Evolutionary conservation across 2,329 filamentous ascomycete genomes (phyloP).

Genomic region (Colletotrichum acutatum): DNA sequence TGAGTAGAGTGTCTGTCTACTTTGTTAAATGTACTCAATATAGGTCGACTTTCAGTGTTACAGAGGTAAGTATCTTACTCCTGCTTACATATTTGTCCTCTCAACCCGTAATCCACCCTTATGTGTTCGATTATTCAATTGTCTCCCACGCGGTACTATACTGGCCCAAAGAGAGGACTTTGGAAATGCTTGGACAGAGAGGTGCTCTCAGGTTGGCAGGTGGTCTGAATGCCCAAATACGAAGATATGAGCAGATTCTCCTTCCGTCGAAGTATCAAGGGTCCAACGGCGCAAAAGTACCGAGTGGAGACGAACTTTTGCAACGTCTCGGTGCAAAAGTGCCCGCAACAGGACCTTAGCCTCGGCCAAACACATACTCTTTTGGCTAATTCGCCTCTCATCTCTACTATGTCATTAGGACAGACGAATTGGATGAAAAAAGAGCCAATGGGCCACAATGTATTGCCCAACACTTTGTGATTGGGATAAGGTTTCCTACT

Average conservation of each 20-base stretch:
- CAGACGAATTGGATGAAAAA: not conserved
- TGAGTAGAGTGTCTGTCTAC: not conserved
- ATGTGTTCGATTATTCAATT: too few relatives aligned
- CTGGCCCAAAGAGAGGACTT: not conserved
- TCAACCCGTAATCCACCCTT: not conserved
- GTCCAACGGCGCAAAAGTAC: constrained; percentile 7
- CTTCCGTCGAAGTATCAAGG: not conserved
- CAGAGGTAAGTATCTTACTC: not conserved
- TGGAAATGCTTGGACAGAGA: not conserved
- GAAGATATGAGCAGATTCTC: not conserved
- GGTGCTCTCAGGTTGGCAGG: not conserved
- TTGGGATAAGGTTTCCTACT: not conserved
- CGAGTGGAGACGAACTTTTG: constrained; percentile 24
- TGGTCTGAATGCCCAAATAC: not conserved
- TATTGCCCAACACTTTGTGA: not conserved
- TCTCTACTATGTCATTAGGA: not conserved
- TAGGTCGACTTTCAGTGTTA: not conserved
- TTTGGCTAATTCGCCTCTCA: not conserved
- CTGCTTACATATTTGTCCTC: not conserved
- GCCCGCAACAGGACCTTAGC: not conserved
- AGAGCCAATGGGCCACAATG: not conserved
- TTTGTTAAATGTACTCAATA: not conserved
- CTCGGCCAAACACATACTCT: constrained; percentile 5
- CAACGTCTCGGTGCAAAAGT: constrained; percentile 21
- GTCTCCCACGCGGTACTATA: not conserved